Base-by-base conservation (phyloP, 2,329 filamentous ascomycete species). In the Trichoderma koningii region DNA sequence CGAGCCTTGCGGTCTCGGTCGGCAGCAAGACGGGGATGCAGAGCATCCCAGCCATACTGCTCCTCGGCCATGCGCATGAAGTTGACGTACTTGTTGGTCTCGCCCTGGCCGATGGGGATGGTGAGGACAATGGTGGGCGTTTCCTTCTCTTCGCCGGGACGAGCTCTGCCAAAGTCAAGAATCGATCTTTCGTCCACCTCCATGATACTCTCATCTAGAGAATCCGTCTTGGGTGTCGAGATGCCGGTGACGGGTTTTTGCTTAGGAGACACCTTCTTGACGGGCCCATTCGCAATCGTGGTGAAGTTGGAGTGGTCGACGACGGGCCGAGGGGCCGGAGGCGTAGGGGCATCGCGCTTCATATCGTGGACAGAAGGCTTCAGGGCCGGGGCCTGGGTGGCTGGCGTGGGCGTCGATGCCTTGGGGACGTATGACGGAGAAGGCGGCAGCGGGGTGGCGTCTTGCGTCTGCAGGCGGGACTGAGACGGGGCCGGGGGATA, bases 31-130 rank as follows among this genome's bases (percentile, higher is more conserved):
- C 93, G 90, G 34, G 95, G 95, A 74, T 98, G 93, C 42, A 98
- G 83, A 0, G 94, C 95, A 67, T 96, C 93, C 83, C 94, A 97
- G 26, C 95, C 95, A 75, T 97, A 98, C 68, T 89, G 90, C 68
- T 96, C 93, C 77, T 97, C 92, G 12, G 96, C 95, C 77, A 98
- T 83, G 51, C 92, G 91, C 72, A 94, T 93, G 69, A 98, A 97
- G 76, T 98, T 98, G 78, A 99, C 87, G 67, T 96, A 94, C 70
- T 94, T 92, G 75, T 97, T 97, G 42, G 87, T 89, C 71, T 91
- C 88, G 47, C 92, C 91, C 5, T 71, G 69, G 65, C 89, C 86
- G 45, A 99, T 83, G 0, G 91, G 87, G 65, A 99, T 89, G 63
- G 90, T 88, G 19, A 99, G 84, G 61, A 96, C 85, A 68, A 99